These are phyloP conservation scores for Toxicodendron radicans DNA, from an alignment of 345 rosid species.

Conservation along the genomic window DNA sequence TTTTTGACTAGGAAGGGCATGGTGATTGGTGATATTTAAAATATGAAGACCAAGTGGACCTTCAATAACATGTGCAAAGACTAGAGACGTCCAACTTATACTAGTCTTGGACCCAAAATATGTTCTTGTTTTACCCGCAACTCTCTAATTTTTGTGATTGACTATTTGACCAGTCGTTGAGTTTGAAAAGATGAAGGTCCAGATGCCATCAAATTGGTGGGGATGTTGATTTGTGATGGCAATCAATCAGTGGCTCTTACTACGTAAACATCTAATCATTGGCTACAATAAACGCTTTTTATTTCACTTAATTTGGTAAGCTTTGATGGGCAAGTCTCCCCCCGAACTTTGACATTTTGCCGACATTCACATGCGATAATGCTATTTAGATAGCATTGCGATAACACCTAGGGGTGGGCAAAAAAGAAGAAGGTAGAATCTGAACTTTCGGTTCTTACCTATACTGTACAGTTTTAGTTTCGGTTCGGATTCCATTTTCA, in stretches of 20 bases:
- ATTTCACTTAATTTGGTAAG: background rate
- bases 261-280: background rate
- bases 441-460: too few species aligned
- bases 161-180: conserved; percentile 7
- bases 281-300: too few species aligned
- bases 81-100: background rate
- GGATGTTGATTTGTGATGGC: too few species aligned
- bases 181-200: too few species aligned
- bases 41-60: background rate
- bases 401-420: too few species aligned
- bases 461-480: too few species aligned
- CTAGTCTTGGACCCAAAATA: too few species aligned
- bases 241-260: too few species aligned
- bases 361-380: too few species aligned
- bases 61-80: conserved; percentile 10
- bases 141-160: background rate
- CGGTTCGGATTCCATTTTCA: too few species aligned
- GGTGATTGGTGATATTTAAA: background rate
- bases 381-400: too few species aligned
- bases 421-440: too few species aligned
- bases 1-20: background rate
- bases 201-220: background rate
- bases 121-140: conserved; percentile 25
- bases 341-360: background rate
- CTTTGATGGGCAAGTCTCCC: background rate